Conservation (phyloP, 2,329 filamentous ascomycete genomes). For the Penicillium sp. region DNA sequence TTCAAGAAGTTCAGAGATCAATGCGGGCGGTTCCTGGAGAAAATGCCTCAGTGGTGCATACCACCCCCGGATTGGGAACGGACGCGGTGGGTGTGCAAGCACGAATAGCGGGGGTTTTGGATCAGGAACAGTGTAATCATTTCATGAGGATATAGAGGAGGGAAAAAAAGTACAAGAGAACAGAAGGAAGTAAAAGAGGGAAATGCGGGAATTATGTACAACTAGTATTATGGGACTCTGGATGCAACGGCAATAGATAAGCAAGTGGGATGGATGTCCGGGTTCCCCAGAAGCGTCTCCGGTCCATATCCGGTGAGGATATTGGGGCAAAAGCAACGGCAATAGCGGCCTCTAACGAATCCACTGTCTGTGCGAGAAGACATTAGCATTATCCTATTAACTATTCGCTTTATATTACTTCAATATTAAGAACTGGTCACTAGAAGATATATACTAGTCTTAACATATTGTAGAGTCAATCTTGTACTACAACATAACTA, state of each 20-base stretch:
- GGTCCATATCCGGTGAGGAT: constrained; percentile 14
- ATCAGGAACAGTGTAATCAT: constrained; percentile 22
- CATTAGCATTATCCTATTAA: not conserved
- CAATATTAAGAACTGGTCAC: no score
- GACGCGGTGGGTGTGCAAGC: constrained; percentile 28
- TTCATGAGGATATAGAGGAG: constrained; percentile 11
- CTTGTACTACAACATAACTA: no score
- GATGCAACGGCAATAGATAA: constrained; percentile 12
- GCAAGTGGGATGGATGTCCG: not conserved
- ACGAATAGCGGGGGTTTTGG: constrained; percentile 21
- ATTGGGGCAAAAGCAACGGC: constrained; percentile 3
- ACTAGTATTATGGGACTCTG: not conserved
- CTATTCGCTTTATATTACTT: not conserved
- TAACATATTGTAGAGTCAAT: no score
- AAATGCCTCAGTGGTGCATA: constrained; percentile 23
- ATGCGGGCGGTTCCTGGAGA: constrained; percentile 11
- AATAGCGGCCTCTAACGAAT: not conserved
- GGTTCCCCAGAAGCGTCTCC: constrained; percentile 11
- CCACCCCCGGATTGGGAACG: constrained; percentile 25
- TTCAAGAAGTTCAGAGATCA: constrained; percentile 7
- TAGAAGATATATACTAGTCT: no score
- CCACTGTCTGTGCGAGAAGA: constrained; percentile 3
- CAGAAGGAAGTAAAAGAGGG: not conserved
- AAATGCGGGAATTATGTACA: constrained; percentile 1
- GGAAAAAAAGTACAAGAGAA: not conserved